phyloP scores from a whole-genome alignment of 306 rosid species.

The Luffa aegyptiaca region DNA sequence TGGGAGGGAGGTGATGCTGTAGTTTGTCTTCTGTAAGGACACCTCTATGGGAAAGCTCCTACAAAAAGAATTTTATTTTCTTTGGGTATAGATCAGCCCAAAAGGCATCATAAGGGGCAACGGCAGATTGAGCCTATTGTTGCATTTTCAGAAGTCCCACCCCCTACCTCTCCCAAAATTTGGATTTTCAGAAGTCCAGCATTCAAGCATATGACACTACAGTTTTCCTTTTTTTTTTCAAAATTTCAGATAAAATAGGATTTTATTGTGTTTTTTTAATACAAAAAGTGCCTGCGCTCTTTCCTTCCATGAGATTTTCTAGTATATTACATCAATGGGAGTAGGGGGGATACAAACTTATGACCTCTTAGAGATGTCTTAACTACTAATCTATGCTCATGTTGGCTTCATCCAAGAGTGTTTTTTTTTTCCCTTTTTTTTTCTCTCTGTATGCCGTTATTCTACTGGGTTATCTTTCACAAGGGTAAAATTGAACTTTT shows the following conservation, averaged over 20 bases:
- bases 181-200: not conserved
- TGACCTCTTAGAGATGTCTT: not conserved
- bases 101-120: too few relatives aligned
- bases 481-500: not conserved
- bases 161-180: not conserved
- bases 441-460: not conserved
- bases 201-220: not conserved
- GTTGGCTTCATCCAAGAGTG: not conserved
- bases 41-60: too few relatives aligned
- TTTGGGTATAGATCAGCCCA: too few relatives aligned
- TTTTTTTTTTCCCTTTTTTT: not conserved
- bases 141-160: too few relatives aligned
- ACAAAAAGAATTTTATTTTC: too few relatives aligned
- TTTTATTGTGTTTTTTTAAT: not conserved
- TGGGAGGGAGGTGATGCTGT: too few relatives aligned
- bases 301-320: not conserved
- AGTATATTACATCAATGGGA: not conserved
- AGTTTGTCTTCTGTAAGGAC: too few relatives aligned
- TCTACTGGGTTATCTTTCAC: not conserved
- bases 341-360: not conserved
- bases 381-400: not conserved
- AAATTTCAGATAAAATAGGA: not conserved
- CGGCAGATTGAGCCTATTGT: too few relatives aligned
- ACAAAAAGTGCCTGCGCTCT: not conserved
- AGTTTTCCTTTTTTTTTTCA: not conserved